Percentiles rank a stretch among this genome's conserved stretches.
These are phyloP conservation scores for Oemleria cerasiformis DNA, from an alignment of 306 rosid genomes.

Conservation along the genomic window DNA sequence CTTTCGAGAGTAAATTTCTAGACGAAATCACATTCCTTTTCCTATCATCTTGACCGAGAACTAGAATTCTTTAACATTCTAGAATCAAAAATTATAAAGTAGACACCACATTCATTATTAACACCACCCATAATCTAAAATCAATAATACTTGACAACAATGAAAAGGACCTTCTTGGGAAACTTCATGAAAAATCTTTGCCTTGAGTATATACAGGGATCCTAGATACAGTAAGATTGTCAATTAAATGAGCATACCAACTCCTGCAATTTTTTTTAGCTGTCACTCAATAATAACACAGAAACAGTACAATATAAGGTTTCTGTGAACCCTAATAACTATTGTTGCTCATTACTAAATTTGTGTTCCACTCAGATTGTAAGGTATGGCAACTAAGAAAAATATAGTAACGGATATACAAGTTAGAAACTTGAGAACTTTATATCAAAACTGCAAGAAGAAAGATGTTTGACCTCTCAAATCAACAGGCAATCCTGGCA, in stretches of 20 bases:
- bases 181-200: background rate
- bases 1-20: background rate
- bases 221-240: too few species aligned
- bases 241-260: too few species aligned
- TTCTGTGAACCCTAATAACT: background rate
- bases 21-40: background rate
- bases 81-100: background rate
- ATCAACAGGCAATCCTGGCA: conserved; percentile 35
- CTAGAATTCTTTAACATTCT: background rate
- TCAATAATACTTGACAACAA: background rate
- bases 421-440: background rate
- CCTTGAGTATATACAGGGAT: background rate
- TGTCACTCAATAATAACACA: background rate
- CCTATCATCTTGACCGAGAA: background rate
- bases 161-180: background rate
- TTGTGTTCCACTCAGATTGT: background rate
- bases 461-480: conserved; percentile 30
- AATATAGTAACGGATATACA: background rate
- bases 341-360: background rate
- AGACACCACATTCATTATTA: background rate
- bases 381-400: background rate
- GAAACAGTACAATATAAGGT: too few species aligned
- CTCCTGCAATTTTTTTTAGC: background rate
- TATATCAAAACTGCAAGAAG: background rate
- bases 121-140: background rate